These are phyloP conservation scores for Gymnopus androsaceus DNA, from an alignment of 1,284 basidiomycete species.

Conservation along the genomic window DNA sequence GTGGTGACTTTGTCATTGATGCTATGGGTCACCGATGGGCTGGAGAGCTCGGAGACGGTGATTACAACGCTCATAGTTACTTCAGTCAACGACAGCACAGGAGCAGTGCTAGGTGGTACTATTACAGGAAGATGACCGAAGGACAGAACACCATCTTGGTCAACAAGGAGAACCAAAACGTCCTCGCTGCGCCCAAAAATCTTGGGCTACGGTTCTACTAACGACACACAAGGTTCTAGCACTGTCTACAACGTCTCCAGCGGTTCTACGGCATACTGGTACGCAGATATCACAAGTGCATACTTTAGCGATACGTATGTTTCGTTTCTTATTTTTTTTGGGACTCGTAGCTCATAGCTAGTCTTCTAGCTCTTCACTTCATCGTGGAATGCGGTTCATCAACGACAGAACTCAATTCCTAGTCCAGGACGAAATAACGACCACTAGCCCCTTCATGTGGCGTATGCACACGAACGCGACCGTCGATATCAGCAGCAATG, in stretches of 20 bases:
- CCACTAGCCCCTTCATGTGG: constrained; percentile 76
- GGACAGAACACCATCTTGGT: constrained; percentile 96
- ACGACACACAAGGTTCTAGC: constrained; percentile 78
- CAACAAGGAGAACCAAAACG: constrained; percentile 79
- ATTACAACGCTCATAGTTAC: constrained; percentile 77
- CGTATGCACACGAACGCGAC: constrained; percentile 94
- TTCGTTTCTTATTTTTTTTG: constrained; percentile 22
- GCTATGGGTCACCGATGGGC: constrained; percentile 94
- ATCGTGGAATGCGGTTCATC: constrained; percentile 86
- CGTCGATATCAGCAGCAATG: constrained; percentile 35
- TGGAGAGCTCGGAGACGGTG: constrained; percentile 89
- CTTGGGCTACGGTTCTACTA: constrained; percentile 54
- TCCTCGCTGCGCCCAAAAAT: constrained; percentile 69
- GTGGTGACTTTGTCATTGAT: constrained; percentile 94
- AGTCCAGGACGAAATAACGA: constrained; percentile 82
- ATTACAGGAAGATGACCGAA: constrained; percentile 95
- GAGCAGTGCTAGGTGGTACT: constrained; percentile 76
- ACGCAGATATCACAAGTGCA: constrained; percentile 77
- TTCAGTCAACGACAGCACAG: constrained; percentile 75
- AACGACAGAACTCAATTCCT: constrained; percentile 92
- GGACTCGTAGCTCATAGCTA: constrained; percentile 15
- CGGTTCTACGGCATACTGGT: constrained; percentile 84
- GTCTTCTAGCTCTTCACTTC: constrained; percentile 55
- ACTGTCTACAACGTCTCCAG: constrained; percentile 63
- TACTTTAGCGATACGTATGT: constrained; percentile 72